Base-by-base conservation (phyloP, 2,329 filamentous ascomycete genomes). In the Simplicillium aogashimaense region DNA sequence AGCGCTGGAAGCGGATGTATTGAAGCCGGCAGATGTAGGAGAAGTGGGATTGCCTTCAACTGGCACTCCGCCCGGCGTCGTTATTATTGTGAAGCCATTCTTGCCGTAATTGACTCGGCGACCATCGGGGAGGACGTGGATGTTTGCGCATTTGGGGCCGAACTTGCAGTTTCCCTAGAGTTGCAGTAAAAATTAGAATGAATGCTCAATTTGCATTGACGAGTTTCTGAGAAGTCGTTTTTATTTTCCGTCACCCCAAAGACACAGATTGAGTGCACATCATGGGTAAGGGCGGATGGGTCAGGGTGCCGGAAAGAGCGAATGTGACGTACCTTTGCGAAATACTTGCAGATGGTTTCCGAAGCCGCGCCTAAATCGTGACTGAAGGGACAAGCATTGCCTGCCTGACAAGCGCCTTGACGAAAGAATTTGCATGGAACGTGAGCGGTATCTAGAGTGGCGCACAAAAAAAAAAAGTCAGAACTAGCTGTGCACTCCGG, bases 391-490 rank as follows among this genome's bases (percentile, higher is more conserved):
- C 92, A 98, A 49, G 89, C 87, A 60, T 85, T 86, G 52, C 92
- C 92, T 43, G 92, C 92, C 73, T 97, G 90, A 63, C 92, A 98
- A 54, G 87, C 81, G 60, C 90, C 89, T 68, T 95, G 87, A 40
- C 88, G 82, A 65, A 92, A 98, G 83, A 98, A 98, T 73, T 97
- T 97, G 83, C 92, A 98, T 31, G 92, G 92, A 35, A 98, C 92
- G 68, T 97, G 92, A 46, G 89, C 84, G 14, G 92, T 95, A 63
- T 95, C 90, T 95, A 40, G 29, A 44, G 47, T 47, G 43, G 42
- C 46, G 49, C 35, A 39, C 36, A 46, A 44, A 47, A 54, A 46
- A 54, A 46, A 54, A 53, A 47, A 39, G 20, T 16, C 5, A 17
- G 10, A 14, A n/a, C 16, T 18, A 16, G 12, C 15, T 15, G 13